These are phyloP conservation scores for Dictyophora rubrovolvata DNA, from an alignment of 768 basidiomycete species.

Conservation along the genomic window DNA sequence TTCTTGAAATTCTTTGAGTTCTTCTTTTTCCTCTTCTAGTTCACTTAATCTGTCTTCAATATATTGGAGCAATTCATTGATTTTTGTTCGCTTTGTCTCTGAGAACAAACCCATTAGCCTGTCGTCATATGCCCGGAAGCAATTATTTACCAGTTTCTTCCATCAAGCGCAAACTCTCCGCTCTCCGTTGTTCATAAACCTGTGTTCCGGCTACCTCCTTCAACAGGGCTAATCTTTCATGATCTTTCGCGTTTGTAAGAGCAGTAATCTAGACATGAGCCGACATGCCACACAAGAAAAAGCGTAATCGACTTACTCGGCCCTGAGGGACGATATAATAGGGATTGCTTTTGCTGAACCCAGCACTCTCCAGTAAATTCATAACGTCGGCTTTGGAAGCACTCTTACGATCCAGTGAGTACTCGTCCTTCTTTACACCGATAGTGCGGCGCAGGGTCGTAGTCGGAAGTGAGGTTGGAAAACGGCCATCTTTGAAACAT, in stretches of 20 bases:
- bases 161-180: constrained; percentile 94
- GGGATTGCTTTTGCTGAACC: constrained; percentile 96
- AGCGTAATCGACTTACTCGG: constrained; percentile 44
- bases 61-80: constrained; percentile 78
- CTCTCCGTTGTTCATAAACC: constrained; percentile 89
- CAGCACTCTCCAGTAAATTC: constrained; percentile 92
- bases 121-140: not conserved
- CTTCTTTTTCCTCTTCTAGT: constrained; percentile 96
- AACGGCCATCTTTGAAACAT: constrained; percentile 55
- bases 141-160: constrained; percentile 56
- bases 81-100: constrained; percentile 84
- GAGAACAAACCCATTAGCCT: not conserved
- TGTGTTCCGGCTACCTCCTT: constrained; percentile 99
- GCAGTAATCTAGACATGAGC: constrained; percentile 64
- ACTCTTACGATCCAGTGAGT: constrained; percentile 91
- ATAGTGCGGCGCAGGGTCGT: constrained; percentile 88
- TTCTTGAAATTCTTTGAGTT: constrained; percentile 91
- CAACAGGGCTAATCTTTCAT: constrained; percentile 83
- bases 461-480: constrained; percentile 84
- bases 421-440: constrained; percentile 97
- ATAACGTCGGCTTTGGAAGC: constrained; percentile 95
- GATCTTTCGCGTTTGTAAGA: constrained; percentile 93
- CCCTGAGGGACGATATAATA: constrained; percentile 99
- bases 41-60: constrained; percentile 86
- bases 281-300: not conserved